Conservation (phyloP, 208 protist species). For the Acanthamoeba castellanii region DNA sequence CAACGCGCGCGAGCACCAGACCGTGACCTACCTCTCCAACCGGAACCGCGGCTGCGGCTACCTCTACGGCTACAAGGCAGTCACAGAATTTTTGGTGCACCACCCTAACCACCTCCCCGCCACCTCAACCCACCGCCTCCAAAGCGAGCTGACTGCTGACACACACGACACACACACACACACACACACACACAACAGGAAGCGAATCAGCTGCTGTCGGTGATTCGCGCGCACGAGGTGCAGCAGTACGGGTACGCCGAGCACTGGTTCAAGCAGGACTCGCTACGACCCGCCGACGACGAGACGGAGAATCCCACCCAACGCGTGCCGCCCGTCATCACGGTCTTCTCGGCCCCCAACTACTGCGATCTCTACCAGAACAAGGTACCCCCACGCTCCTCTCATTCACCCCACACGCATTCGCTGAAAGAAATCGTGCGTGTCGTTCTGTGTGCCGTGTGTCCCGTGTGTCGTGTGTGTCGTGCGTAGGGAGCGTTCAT, state of each 20-base stretch:
- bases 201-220: conserved; percentile 90
- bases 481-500: conserved; percentile 18
- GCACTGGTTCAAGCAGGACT: conserved; percentile 63
- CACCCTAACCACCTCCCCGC: conserved; percentile 76
- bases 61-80: conserved; percentile 61
- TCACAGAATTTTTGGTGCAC: conserved; percentile 76
- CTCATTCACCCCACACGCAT: too few species aligned
- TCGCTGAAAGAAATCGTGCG: background rate
- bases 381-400: conserved; percentile 79
- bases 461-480: background rate
- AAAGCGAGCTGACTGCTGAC: background rate
- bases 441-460: background rate
- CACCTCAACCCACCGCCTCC: conserved; percentile 87
- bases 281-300: background rate
- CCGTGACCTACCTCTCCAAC: conserved; percentile 43
- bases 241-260: conserved; percentile 89
- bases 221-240: conserved; percentile 95
- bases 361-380: conserved; percentile 97
- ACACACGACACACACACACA: background rate
- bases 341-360: conserved; percentile 95
- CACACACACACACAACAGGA: background rate
- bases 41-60: conserved; percentile 87
- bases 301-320: too few species aligned
- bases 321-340: conserved; percentile 93
- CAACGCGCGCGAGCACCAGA: conserved; percentile 73